Percentiles rank a stretch among this genome's conserved stretches.
Conservation (phyloP, 2,329 filamentous ascomycete genomes). For the Apiospora phragmitis region DNA sequence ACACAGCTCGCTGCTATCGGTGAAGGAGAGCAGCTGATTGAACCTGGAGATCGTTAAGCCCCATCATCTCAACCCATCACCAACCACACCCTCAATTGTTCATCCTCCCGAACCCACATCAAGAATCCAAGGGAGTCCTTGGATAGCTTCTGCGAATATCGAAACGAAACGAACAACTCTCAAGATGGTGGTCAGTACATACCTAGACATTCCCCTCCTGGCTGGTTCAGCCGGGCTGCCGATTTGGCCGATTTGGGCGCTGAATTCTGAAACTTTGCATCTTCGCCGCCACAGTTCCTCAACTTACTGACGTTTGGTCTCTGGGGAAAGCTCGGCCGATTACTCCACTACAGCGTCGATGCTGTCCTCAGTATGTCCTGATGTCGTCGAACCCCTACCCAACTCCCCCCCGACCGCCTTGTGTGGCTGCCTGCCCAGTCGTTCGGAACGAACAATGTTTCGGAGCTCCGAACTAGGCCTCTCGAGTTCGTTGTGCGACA, state of each 20-base stretch:
- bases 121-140: background rate
- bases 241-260: slow-evolving; percentile 5
- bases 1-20: background rate
- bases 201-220: background rate
- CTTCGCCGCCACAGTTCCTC: slow-evolving; percentile 50
- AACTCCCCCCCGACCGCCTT: background rate
- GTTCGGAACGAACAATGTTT: background rate
- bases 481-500: background rate
- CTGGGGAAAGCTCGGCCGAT: slow-evolving; percentile 80
- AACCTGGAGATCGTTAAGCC: background rate
- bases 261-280: slow-evolving; percentile 42
- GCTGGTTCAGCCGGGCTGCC: slow-evolving; percentile 2
- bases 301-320: slow-evolving; percentile 69
- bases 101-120: background rate
- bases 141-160: background rate
- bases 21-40: background rate
- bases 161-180: background rate
- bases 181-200: background rate
- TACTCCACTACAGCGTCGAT: slow-evolving; percentile 95
- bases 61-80: slow-evolving; percentile 2
- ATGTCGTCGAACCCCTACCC: background rate
- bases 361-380: slow-evolving; percentile 77
- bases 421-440: background rate
- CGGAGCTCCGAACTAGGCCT: background rate
- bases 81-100: background rate